Evolutionary conservation across 345 rosid genomes (phyloP), one percentile per base, ranked within the genome.

Genomic region (Microthlaspi erraticum): DNA sequence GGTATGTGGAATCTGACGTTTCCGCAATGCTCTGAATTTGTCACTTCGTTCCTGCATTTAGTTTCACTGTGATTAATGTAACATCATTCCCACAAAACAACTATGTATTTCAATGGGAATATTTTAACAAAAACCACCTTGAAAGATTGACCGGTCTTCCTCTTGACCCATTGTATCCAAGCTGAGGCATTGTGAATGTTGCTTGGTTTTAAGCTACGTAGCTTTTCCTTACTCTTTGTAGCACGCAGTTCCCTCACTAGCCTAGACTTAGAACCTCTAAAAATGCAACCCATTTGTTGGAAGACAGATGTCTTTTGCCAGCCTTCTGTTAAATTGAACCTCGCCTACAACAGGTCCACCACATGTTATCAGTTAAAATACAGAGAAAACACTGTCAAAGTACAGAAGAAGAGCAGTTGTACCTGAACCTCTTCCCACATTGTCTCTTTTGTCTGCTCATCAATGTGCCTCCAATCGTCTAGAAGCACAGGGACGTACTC

Each of bases 271-370:
- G 51, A 46, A 46, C 11, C 51, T 2, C 26, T 46, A 2, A 2
- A 16, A 6, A 46, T 11, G 3, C 51, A 46, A 8, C 10, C n/a
- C 51, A 46, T 46, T 16, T 46, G 26, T 11, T 8, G 23, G 23
- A 46, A 46, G 51, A 46, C 10, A 46, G 1, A 16, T 3, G 1
- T 46, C 11, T n/a, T n/a, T n/a, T n/a, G n/a, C n/a, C n/a, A n/a
- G n/a, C n/a, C n/a, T n/a, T n/a, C n/a, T n/a, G n/a, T 46, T 5
- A 46, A 46, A 46, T 18, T 46, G 51, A 46, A 46, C 51, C 26
- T 17, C 11, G 2, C 23, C 51, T 46, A 46, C 51, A 46, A 46
- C 17, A 46, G 2, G 0, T 7, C 17, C 5, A 10, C 51, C 10
- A n/a, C n/a, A n/a, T 46, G 23, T 2, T 46, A n/a, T n/a, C 11